Evolutionary conservation across 192 early-diverging fungal genomes (phyloP), one percentile per base, ranked within the genome.

Genomic region (Mortierella antarctica): DNA sequence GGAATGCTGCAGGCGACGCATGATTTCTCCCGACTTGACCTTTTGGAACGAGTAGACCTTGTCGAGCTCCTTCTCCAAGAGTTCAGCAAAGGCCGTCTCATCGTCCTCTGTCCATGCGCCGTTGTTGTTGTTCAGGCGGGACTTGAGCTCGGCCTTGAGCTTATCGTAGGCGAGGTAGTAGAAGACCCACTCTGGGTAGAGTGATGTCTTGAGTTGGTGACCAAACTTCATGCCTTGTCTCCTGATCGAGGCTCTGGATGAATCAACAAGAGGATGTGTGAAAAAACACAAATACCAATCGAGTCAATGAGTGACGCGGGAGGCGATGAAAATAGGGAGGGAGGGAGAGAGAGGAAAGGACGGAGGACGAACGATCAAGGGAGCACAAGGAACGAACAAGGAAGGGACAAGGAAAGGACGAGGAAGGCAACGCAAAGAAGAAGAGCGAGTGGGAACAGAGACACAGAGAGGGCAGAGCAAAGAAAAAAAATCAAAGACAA

Each of bases 41-140:
- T 89, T 83, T 75, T 94, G 94, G 71, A 95, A 95, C 2, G 70
- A 83, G 70, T 90, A 91, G 40, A 95, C 93, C 87, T 96, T 98
- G 71, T 96, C 95, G 13, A 98, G 91, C 79, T 98, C 97, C 60
- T 94, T 88, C 64, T 96, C 97, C 12, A 98, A 83, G 40, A 89
- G 67, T 78, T 95, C 92, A 40, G 96, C 92, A 87, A 97, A 97
- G 41, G 88, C 88, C 4, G 90, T 86, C 73, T 96, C 97, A 48
- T 93, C 91, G 56, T 93, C 90, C 59, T 96, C 97, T 20, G 84
- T 93, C 92, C 95, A 95, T 12, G 84, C 83, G 14, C 85, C 80
- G 21, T 82, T 85, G 39, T 83, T 83, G 15, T 69, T 51, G 23
- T 48, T 12, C 31, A 84, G 54, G 20, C 89, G 86, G 57, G 87